Percentiles rank a stretch among this genome's conserved stretches.
phyloP scores from a whole-genome alignment of 345 rosid genomes.

The Citropsis articulata region DNA sequence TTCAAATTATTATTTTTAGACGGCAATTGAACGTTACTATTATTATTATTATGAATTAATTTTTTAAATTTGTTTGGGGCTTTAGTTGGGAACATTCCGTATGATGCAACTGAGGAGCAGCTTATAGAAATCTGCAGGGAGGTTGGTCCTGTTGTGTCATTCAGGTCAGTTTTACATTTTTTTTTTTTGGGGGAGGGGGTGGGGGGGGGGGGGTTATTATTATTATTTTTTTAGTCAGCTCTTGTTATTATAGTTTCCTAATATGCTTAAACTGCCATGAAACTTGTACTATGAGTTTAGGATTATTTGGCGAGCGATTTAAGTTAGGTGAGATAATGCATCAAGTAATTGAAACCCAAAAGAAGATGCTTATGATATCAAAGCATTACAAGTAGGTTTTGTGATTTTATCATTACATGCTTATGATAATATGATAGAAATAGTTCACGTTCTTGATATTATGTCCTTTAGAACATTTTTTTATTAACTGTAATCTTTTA shows the following conservation, averaged over 20 bases:
- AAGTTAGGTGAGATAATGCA: background rate
- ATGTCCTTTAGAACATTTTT: background rate
- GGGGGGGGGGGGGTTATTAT: background rate
- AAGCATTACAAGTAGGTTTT: background rate
- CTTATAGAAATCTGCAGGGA: conserved; percentile 95
- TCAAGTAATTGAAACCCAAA: background rate
- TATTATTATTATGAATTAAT: background rate
- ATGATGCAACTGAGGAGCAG: conserved; percentile 97
- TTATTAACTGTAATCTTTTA: background rate
- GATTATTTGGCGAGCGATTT: background rate
- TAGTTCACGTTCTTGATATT: background rate
- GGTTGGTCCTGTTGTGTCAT: conserved; percentile 97
- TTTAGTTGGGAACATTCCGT: conserved; percentile 97
- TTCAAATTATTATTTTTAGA: background rate
- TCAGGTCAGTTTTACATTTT: conserved; percentile 60
- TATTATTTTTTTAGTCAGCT: background rate
- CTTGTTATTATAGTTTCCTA: background rate
- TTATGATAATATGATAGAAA: background rate
- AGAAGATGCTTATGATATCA: no score
- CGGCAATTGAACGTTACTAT: background rate
- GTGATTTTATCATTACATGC: background rate
- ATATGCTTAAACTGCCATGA: background rate
- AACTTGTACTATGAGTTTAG: background rate
- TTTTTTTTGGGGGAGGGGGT: no score
- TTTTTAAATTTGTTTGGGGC: conserved; percentile 4